Evolutionary conservation across 2,329 filamentous ascomycete species (phyloP).

Genomic region (Sporothrix sp.): DNA sequence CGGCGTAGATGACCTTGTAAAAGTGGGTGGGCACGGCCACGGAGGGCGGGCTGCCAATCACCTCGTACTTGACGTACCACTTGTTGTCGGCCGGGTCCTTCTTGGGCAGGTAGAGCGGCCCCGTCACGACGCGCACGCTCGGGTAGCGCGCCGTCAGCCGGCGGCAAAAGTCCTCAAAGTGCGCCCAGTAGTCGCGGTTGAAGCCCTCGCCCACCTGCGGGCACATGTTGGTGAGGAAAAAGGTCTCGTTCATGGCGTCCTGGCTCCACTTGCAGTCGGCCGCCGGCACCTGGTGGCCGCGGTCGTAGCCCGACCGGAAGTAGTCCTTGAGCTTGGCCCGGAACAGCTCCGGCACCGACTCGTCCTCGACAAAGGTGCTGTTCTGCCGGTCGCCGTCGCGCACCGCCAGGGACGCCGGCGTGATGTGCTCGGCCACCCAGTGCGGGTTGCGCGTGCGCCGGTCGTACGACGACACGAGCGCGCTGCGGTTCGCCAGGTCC

Average conservation of each 20-base stretch:
- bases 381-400: conserved; percentile 75
- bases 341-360: conserved; percentile 70
- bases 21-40: conserved; percentile 97
- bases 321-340: conserved; percentile 88
- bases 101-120: conserved; percentile 84
- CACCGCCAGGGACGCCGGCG: conserved; percentile 65
- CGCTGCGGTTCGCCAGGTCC: conserved; percentile 67
- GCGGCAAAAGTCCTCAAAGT: conserved; percentile 95
- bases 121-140: conserved; percentile 82
- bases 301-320: conserved; percentile 86
- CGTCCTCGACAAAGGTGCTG: conserved; percentile 75
- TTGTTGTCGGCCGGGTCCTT: conserved; percentile 75
- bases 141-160: conserved; percentile 73
- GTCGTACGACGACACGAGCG: conserved; percentile 81
- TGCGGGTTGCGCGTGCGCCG: conserved; percentile 81
- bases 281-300: conserved; percentile 93
- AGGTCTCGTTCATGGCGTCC: conserved; percentile 88
- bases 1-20: conserved; percentile 97
- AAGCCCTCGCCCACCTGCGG: conserved; percentile 97
- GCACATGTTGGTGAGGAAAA: conserved; percentile 92
- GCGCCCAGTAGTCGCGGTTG: conserved; percentile 98
- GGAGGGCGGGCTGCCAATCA: conserved; percentile 87
- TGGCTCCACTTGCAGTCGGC: conserved; percentile 96
- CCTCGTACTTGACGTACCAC: conserved; percentile 92
- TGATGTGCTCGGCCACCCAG: conserved; percentile 97